Conservation (phyloP, 2,329 filamentous ascomycete genomes). For the Pseudohalonectria lignicola region DNA sequence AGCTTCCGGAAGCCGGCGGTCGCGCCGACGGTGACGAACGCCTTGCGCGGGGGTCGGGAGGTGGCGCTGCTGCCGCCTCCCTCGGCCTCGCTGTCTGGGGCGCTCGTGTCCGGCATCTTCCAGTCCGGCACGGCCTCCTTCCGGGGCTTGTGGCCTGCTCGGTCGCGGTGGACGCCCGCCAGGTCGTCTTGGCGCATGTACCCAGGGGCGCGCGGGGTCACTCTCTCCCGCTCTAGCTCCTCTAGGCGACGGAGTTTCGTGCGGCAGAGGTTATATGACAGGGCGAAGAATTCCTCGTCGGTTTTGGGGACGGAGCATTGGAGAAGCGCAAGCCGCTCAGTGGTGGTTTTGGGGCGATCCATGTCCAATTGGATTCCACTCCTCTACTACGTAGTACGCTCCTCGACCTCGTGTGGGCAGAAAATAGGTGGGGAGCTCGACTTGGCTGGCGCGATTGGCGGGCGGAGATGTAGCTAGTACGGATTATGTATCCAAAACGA, state of each 20-base stretch:
- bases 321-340: too few species aligned
- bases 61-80: conserved; percentile 2
- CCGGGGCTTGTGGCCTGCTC: too few species aligned
- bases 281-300: neutral
- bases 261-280: conserved; percentile 2
- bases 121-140: neutral
- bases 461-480: too few species aligned
- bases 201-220: conserved; percentile 1
- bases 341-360: too few species aligned
- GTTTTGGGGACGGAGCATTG: too few species aligned
- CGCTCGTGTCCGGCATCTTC: neutral
- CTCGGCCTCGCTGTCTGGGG: neutral
- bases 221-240: neutral
- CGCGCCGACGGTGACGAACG: conserved; percentile 86
- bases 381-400: too few species aligned
- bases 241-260: conserved; percentile 1
- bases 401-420: too few species aligned
- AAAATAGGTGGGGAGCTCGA: too few species aligned
- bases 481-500: too few species aligned
- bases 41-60: neutral
- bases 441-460: too few species aligned
- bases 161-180: neutral
- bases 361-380: too few species aligned
- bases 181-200: neutral
- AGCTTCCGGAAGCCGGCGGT: conserved; percentile 74